phyloP scores from a whole-genome alignment of 768 basidiomycete genomes.

The Lactarius sanguifluus region DNA sequence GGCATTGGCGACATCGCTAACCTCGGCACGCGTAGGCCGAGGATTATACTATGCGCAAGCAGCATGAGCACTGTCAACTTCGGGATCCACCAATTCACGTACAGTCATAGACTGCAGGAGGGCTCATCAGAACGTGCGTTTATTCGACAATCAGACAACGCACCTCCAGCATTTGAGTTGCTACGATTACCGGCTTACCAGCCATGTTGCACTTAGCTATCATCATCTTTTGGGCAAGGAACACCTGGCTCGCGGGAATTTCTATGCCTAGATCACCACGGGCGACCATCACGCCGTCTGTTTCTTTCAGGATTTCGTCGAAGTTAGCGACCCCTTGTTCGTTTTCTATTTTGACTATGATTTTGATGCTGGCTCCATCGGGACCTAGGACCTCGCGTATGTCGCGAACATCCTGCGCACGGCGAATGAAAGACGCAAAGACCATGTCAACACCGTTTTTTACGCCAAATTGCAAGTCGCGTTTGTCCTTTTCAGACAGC shows the following conservation, averaged over 20 bases:
- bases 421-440: constrained; percentile 98
- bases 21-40: constrained; percentile 95
- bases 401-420: constrained; percentile 89
- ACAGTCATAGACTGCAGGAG: constrained; percentile 87
- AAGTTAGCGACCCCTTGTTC: constrained; percentile 99
- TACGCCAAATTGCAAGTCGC: constrained; percentile 90
- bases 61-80: neutral
- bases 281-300: constrained; percentile 99
- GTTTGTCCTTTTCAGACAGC: constrained; percentile 97
- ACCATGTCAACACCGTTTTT: constrained; percentile 99
- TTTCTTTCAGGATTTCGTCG: constrained; percentile 93
- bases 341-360: constrained; percentile 99
- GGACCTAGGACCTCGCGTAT: constrained; percentile 93
- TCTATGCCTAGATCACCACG: constrained; percentile 99
- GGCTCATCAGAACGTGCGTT: constrained; percentile 24
- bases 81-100: constrained; percentile 31
- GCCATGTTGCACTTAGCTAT: constrained; percentile 98
- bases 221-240: constrained; percentile 99
- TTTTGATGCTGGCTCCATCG: constrained; percentile 94
- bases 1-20: constrained; percentile 99
- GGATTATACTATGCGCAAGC: constrained; percentile 80
- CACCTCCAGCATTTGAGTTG: constrained; percentile 99
- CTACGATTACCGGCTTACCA: constrained; percentile 98
- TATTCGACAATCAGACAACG: constrained; percentile 27
- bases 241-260: constrained; percentile 98